Percentiles rank a stretch among this genome's conserved stretches.
phyloP scores from a whole-genome alignment of 2,329 filamentous ascomycete species.

The Diaporthe helianthi region DNA sequence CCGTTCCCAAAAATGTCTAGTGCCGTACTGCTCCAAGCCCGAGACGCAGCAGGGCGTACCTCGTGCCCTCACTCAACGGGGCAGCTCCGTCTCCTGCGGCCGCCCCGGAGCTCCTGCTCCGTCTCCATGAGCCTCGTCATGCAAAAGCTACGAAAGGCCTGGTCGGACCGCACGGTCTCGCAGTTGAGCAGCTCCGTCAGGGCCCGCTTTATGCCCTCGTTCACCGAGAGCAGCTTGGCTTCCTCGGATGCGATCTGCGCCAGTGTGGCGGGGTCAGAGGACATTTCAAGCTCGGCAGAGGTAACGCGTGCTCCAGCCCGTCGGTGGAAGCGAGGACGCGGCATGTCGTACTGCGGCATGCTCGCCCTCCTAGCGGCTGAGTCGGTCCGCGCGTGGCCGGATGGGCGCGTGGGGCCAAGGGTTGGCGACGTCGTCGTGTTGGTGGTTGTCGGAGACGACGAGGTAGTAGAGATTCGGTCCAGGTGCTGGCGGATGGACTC shows the following conservation, averaged over 20 bases:
- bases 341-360: constrained; percentile 34
- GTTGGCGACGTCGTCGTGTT: constrained; percentile 51
- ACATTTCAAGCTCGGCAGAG: constrained; percentile 43
- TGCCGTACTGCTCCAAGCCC: not conserved
- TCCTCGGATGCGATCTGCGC: constrained; percentile 60
- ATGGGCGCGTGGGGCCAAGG: constrained; percentile 25
- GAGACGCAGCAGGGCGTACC: not conserved
- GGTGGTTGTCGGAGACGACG: constrained; percentile 55
- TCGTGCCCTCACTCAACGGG: constrained; percentile 37
- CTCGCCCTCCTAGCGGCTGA: constrained; percentile 34
- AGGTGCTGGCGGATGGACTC: constrained; percentile 59
- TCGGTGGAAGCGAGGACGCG: constrained; percentile 38
- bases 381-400: constrained; percentile 29
- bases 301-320: constrained; percentile 43
- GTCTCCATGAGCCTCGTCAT: constrained; percentile 67
- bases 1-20: not conserved
- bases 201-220: constrained; percentile 67
- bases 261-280: constrained; percentile 55
- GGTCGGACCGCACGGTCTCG: constrained; percentile 59
- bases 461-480: constrained; percentile 55
- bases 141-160: constrained; percentile 63
- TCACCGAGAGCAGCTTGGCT: constrained; percentile 61
- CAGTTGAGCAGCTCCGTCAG: constrained; percentile 69
- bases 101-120: constrained; percentile 63
- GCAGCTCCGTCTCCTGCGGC: constrained; percentile 55